Evolutionary conservation across 108 stramenopile species (phyloP).

Genomic region (Fistulifera solaris): DNA sequence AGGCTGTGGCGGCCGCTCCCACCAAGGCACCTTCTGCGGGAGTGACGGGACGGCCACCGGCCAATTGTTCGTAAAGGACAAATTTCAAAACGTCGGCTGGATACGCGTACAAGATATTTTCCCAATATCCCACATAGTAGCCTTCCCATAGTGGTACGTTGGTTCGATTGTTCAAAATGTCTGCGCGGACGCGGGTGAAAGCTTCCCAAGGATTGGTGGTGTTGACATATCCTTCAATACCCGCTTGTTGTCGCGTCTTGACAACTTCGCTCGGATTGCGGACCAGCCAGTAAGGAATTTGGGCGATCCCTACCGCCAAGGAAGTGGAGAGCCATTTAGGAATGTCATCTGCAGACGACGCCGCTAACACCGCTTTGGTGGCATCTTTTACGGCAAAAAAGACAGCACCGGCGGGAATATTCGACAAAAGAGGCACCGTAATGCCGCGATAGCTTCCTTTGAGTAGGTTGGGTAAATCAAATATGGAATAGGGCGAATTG

Average conservation of each 20-base stretch:
- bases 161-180: conserved; percentile 13
- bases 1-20: conserved; percentile 61
- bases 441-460: conserved; percentile 53
- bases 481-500: conserved; percentile 39
- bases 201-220: conserved; percentile 40
- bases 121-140: conserved; percentile 66
- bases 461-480: conserved; percentile 30
- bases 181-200: conserved; percentile 11
- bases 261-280: conserved; percentile 80
- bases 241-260: conserved; percentile 70
- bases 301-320: conserved; percentile 52
- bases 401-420: conserved; percentile 67
- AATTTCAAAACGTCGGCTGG: conserved; percentile 81
- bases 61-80: conserved; percentile 50
- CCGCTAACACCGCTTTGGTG: conserved; percentile 33
- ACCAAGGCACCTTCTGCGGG: conserved; percentile 52
- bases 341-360: background rate
- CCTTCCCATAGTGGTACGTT: conserved; percentile 12
- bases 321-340: conserved; percentile 45
- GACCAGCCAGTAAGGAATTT: conserved; percentile 67
- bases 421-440: conserved; percentile 42
- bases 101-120: conserved; percentile 71
- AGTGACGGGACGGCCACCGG: conserved; percentile 33
- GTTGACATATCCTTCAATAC: conserved; percentile 40
- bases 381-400: conserved; percentile 83